Evolutionary conservation across 2,329 filamentous ascomycete species (phyloP), one percentile per base, ranked within the genome.

Genomic region (Alternaria infectoria): DNA sequence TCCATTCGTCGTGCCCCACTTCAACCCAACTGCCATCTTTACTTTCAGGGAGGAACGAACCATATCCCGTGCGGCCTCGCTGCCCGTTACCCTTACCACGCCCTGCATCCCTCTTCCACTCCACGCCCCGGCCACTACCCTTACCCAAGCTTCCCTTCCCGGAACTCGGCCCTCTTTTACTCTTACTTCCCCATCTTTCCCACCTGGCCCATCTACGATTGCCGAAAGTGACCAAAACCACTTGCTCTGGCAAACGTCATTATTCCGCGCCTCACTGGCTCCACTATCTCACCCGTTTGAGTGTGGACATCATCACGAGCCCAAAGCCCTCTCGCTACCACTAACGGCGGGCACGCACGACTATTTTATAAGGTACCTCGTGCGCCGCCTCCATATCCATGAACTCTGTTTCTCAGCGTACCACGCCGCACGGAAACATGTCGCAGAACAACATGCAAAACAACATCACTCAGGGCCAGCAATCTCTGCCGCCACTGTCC

Each of bases 401-500:
- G 77, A 76, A 79, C 57, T 59, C 66, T 54, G 62, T 70, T 54
- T 67, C 72, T 60, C 75, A 76, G 50, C 75, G 74, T 56, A 74
- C 73, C 40, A 67, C 65, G 45, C 61, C 58, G 45, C 57, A 63
- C 51, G 57, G 46, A 44, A 62, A 54, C 32, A 52, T 40, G 49
- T 28, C 28, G 13, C 49, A 52, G 23, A 36, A 28, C 30, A 52
- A 52, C 19, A 36, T 36, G 13, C 49, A 52, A 9, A 36, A 28
- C 30, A 52, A 52, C 28, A 36, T 36, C 19, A 36, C 15, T 30
- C 49, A 79, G 62, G 68, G 61, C 52, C 77, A 78, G 26, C 61
- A 63, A 58, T 74, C 78, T n/a, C 73, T 80, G 13, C 79, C 79
- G 8, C 78, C 79, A 36, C 76, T 81, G 55, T 76, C 79, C 40